Base-by-base conservation (phyloP, 2,329 filamentous ascomycete species). In the Didymella keratinophila region DNA sequence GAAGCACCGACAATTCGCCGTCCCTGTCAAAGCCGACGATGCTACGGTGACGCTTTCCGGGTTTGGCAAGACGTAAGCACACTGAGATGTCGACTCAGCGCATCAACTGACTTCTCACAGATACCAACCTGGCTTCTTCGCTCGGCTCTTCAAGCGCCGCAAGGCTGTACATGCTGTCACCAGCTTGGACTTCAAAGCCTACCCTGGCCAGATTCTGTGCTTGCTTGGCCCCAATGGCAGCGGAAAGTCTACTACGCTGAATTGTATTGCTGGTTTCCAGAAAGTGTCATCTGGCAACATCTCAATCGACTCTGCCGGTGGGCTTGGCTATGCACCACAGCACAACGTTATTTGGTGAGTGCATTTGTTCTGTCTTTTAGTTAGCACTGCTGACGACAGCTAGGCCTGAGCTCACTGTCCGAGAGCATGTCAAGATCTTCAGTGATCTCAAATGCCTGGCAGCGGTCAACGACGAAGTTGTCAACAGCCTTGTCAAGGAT, bases 401-500 rank as follows among this genome's bases (percentile, higher is more conserved):
- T 20, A 69, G 66, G 64, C 65, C 65, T 4, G 68, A 70, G 20
- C 54, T 70, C n/a, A 72, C 69, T 5, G 69, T 74, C 28, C 56
- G 59, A 28, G 68, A 74, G 41, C 70, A 74, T 23, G 67, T 72
- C 32, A 65, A 60, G 6, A 71, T 72, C 28, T 71, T 72, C 41
- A 71, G 64, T 41, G 63, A 71, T 32, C 62, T 72, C 43, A 71
- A 72, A 27, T 68, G 69, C 28, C 56, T 65, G 2, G 50, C 62
- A 1, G 12, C 45, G 8, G 57, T 69, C 41, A 77, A 79, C 1
- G 79, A 82, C 1, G 76, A 73, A 8, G 86, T 88, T 14, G 81
- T 90, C 16, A 49, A 62, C n/a, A 66, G 69, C 25, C 68, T 72
- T 20, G 68, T 70, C 43, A 77, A 78, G 8, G 82, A 86, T 0